Evolutionary conservation across 2,329 filamentous ascomycete species (phyloP), one percentile per base, ranked within the genome.

Genomic region (Ascochyta rabiei): DNA sequence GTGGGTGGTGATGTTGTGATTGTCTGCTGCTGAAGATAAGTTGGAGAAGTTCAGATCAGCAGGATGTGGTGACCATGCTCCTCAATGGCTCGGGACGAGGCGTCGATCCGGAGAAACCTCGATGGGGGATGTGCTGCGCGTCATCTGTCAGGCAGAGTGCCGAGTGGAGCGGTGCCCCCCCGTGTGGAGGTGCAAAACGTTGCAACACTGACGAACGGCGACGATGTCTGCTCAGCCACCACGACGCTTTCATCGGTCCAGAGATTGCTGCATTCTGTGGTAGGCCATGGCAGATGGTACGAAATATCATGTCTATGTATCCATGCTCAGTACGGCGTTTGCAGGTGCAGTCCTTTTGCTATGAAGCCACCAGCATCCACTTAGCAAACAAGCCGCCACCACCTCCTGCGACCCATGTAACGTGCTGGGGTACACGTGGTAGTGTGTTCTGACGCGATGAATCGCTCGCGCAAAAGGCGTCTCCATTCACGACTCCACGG

Each of bases 61-160:
- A 30, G 12, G 12, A 2, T 15, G 12, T 13, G 28, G 12, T 30
- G 12, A 30, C 13, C 2, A 30, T 30, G 12, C 12, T 4, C 13
- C 12, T 12, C 12, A 10, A n/a, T 34, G 15, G 31, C 52, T 39
- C 57, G 43, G 44, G 39, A 48, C 47, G 54, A 43, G 49, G 55
- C 56, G 61, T 60, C 60, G 66, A 68, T 64, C 56, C 64, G 63
- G 67, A 60, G 62, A 62, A 30, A 61, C 59, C 57, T 56, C 50
- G 47, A 57, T 58, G 63, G 62, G 59, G 61, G 62, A 56, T 66
- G 56, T 57, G 59, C 59, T 62, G 61, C 56, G 39, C 44, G 35
- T 64, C 52, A 59, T 53, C 51, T 40, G 38, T 58, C 55, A 56
- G 59, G 39, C 34, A 61, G 57, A 62, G 64, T 66, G 63, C 62